Conservation (phyloP, 768 basidiomycete species). For the Rhodosporidiobolus odoratus region DNA sequence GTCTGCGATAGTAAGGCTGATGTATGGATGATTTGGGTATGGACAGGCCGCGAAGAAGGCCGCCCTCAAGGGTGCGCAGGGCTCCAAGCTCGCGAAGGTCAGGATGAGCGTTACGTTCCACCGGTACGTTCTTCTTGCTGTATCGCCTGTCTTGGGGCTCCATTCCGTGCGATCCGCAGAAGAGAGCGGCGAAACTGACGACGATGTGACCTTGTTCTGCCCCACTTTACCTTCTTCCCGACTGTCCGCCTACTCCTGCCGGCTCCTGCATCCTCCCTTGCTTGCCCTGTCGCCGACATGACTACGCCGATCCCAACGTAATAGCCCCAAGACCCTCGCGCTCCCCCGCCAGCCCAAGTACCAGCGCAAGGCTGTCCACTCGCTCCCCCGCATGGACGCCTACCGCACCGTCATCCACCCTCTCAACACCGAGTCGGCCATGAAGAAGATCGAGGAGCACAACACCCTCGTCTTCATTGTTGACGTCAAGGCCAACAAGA, state of each 20-base stretch:
- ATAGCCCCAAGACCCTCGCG: conserved; percentile 83
- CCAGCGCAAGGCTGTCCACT: conserved; percentile 88
- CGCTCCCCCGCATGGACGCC: conserved; percentile 92
- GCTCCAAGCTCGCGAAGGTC: conserved; percentile 44
- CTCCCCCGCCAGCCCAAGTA: conserved; percentile 81
- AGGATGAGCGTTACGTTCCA: conserved; percentile 79
- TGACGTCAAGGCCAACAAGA: conserved; percentile 91
- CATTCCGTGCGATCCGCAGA: neutral
- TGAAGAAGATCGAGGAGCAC: conserved; percentile 99
- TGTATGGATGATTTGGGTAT: neutral
- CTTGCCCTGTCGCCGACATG: neutral
- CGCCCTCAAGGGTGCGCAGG: conserved; percentile 75
- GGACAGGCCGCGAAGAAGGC: conserved; percentile 79
- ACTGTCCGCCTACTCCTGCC: neutral
- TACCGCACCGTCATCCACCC: conserved; percentile 79
- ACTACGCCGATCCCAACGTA: conserved; percentile 46
- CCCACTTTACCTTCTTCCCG: neutral
- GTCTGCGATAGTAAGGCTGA: neutral
- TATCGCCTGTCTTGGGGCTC: neutral
- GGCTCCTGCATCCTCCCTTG: neutral
- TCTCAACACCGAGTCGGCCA: conserved; percentile 67
- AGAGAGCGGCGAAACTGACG: neutral
- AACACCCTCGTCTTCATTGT: conserved; percentile 99
- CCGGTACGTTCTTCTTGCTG: conserved; percentile 19
- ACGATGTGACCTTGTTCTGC: neutral